A percentile compares a stretch with the other conserved stretches of the same genome.
phyloP scores from a whole-genome alignment of 371 early-diverging fungal species.

The Saksenaea oblongispora region DNA sequence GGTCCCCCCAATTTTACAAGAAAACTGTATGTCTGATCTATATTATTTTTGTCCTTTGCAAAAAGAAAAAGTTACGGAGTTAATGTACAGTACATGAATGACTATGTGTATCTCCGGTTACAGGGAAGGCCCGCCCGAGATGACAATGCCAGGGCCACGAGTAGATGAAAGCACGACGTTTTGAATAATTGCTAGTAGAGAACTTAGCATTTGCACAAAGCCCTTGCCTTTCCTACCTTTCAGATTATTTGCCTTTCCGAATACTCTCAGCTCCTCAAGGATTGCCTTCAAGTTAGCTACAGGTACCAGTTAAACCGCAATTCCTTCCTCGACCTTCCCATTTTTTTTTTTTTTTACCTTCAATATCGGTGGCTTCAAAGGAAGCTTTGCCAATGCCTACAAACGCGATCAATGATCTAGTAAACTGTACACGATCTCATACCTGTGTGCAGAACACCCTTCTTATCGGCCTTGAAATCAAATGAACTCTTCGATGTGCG shows the following conservation, averaged over 20 bases:
- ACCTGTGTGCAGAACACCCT: conserved; percentile 73
- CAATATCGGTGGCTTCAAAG: conserved; percentile 56
- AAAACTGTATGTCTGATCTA: background rate
- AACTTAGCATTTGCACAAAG: background rate
- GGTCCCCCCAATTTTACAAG: background rate
- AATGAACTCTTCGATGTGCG: conserved; percentile 65
- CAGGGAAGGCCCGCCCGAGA: conserved; percentile 33
- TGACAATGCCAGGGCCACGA: conserved; percentile 61
- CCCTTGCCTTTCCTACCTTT: conserved; percentile 41
- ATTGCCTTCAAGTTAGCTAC: conserved; percentile 57
- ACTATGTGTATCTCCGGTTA: conserved; percentile 6
- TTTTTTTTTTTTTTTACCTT: conserved; percentile 23
- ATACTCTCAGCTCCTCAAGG: conserved; percentile 56
- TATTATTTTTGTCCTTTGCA: background rate
- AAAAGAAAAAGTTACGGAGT: background rate
- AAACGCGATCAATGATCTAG: background rate
- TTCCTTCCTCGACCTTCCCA: background rate
- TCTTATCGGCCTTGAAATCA: conserved; percentile 78
- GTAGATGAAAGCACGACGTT: conserved; percentile 62
- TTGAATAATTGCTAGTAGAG: conserved; percentile 54
- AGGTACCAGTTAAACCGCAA: background rate
- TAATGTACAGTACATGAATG: conserved; percentile 2
- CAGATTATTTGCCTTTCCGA: conserved; percentile 59
- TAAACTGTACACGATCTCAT: conserved; percentile 5
- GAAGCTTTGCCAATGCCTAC: conserved; percentile 53